A percentile compares a stretch with the other conserved stretches of the same genome.
Evolutionary conservation across 805 yeast genomes (phyloP).

Genomic region (Metschnikowia vanudenii): DNA sequence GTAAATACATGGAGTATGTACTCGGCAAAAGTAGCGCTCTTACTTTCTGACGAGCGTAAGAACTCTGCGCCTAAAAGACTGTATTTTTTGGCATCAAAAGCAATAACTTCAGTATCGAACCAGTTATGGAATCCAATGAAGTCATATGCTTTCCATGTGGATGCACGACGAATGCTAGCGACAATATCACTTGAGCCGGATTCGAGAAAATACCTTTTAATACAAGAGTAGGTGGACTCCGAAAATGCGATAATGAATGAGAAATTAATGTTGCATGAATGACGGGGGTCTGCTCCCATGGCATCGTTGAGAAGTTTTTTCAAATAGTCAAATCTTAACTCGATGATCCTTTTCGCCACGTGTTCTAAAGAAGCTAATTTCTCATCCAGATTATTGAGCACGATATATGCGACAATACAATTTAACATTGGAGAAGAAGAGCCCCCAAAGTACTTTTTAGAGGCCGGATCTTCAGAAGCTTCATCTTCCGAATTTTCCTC

Average conservation of each 20-base stretch:
- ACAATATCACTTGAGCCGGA: constrained; percentile 16
- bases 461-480: not conserved
- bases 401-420: constrained; percentile 31
- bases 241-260: constrained; percentile 30
- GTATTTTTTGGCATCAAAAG: constrained; percentile 7
- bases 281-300: not conserved
- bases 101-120: constrained; percentile 24
- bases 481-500: constrained; percentile 13
- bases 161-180: constrained; percentile 13
- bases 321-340: constrained; percentile 25
- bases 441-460: constrained; percentile 3
- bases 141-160: constrained; percentile 28
- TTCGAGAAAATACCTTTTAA: constrained; percentile 24
- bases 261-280: constrained; percentile 23
- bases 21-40: not conserved
- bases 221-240: constrained; percentile 34
- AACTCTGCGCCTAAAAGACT: not conserved
- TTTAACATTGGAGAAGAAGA: constrained; percentile 29
- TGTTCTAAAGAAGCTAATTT: constrained; percentile 20
- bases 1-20: not conserved
- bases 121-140: constrained; percentile 35
- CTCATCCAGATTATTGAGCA: constrained; percentile 23
- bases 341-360: constrained; percentile 24
- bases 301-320: not conserved
- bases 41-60: not conserved